Conservation (phyloP, 306 rosid species). For the Malus fusca region DNA sequence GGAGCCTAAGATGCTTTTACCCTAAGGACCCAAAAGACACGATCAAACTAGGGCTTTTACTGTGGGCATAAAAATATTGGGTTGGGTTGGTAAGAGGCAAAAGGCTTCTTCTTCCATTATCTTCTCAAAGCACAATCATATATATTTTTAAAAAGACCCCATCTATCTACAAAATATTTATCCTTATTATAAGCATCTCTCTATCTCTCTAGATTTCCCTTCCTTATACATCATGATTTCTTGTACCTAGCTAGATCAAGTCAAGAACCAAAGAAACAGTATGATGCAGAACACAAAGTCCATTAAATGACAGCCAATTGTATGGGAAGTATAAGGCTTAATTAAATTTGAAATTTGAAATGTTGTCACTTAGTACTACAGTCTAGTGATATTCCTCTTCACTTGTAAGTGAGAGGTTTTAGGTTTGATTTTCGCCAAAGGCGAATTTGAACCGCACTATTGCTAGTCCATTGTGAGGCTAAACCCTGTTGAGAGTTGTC, state of each 20-base stretch:
- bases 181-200: neutral
- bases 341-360: too few relatives aligned
- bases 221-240: neutral
- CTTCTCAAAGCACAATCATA: constrained; percentile 45
- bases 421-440: too few relatives aligned
- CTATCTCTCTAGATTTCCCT: neutral
- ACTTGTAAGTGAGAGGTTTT: too few relatives aligned
- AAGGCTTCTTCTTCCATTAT: constrained; percentile 31
- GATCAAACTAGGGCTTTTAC: constrained; percentile 35
- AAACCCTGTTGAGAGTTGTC: too few relatives aligned
- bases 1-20: constrained; percentile 46
- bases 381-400: too few relatives aligned
- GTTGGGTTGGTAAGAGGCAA: constrained; percentile 81
- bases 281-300: too few relatives aligned
- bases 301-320: too few relatives aligned
- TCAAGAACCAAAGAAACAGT: neutral
- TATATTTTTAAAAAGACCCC: constrained; percentile 6
- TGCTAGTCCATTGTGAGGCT: too few relatives aligned
- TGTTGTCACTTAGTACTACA: too few relatives aligned
- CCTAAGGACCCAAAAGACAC: constrained; percentile 33
- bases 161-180: constrained; percentile 21
- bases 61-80: constrained; percentile 37
- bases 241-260: neutral
- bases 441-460: too few relatives aligned
- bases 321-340: too few relatives aligned